Evolutionary conservation across 768 basidiomycete genomes (phyloP), one percentile per base, ranked within the genome.

Genomic region (Ramaria rubella): DNA sequence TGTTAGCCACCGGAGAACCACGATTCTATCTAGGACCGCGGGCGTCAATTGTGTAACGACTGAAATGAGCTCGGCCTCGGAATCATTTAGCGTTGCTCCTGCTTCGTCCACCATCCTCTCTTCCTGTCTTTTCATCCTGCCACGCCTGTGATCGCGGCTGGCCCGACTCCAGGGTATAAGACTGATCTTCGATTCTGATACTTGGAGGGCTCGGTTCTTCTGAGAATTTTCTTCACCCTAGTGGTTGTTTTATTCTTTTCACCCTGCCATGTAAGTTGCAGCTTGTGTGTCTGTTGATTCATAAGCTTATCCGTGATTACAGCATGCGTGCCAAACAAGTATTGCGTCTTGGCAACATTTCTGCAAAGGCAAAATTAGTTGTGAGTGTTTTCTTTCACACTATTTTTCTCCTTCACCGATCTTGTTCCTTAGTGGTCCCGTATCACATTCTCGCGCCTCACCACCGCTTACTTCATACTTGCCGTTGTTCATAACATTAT

Each of bases 391-490:
- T 17, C 12, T 38, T 38, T n/a, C 36, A 11, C 43, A 21, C 12
- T 42, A 51, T 24, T 45, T 55, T 19, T n/a, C 34, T 11, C 50
- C 30, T 7, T 31, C 11, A 12, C 12, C n/a, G 26, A 9, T 14
- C 23, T 48, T 4, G 46, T 48, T 24, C 24, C 2, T 15, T 64
- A 89, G 86, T 86, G 84, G 83, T 75, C 80, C 56, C 79, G 86
- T 55, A 72, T 89, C 63, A 83, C 85, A 21, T 81, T 83, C 64
- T 86, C 87, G 48, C 77, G 76, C 34, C 73, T 86, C 52, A 84
- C 87, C 19, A 72, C 76, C 59, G 63, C 81, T 63, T 91, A 88
- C 68, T 81, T 87, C 64, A 53, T 75, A 43, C 86, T 89, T 66
- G 83, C 87, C 21, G 56, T 85, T 51, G 49, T 81, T 44, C 85